phyloP scores from a whole-genome alignment of 2,329 filamentous ascomycete species.

The Nemania sp. region DNA sequence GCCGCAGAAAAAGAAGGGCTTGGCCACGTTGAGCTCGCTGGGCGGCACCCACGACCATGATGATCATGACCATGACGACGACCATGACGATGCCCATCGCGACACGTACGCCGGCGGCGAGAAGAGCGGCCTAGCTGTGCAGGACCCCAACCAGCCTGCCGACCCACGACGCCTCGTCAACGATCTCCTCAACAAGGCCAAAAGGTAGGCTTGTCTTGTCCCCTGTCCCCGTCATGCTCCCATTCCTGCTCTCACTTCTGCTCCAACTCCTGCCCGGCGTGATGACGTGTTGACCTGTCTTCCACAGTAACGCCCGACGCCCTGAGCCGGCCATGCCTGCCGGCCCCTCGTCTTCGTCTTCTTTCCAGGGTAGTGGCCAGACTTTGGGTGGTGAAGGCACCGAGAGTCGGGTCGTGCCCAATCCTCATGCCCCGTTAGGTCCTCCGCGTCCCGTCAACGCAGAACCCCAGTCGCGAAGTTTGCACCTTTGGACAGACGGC shows the following conservation, averaged over 20 bases:
- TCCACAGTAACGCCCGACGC: slow-evolving; percentile 60
- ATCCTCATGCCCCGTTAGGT: slow-evolving; percentile 50
- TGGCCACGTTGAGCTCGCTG: slow-evolving; percentile 63
- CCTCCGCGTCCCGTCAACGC: slow-evolving; percentile 39
- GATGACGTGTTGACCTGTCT: slow-evolving; percentile 23
- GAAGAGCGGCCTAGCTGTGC: slow-evolving; percentile 74
- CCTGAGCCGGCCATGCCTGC: slow-evolving; percentile 55
- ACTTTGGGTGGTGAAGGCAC: slow-evolving; percentile 79
- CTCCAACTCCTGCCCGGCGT: neutral
- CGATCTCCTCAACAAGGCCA: slow-evolving; percentile 67
- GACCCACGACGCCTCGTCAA: slow-evolving; percentile 61
- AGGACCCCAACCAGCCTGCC: slow-evolving; percentile 60
- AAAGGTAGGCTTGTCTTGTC: slow-evolving; percentile 50
- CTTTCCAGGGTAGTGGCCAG: slow-evolving; percentile 72
- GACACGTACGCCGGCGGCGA: slow-evolving; percentile 84
- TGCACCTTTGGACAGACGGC: slow-evolving; percentile 82
- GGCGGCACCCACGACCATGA: slow-evolving; percentile 53
- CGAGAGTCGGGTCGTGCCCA: slow-evolving; percentile 69
- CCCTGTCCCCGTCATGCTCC: neutral
- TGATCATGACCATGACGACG: slow-evolving; percentile 61
- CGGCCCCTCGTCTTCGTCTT: slow-evolving; percentile 52
- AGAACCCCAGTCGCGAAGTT: slow-evolving; percentile 64
- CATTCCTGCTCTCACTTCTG: neutral
- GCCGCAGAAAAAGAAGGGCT: slow-evolving; percentile 59
- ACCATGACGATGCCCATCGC: slow-evolving; percentile 56